Conservation (phyloP, 139 green algal species). For the Dunaliella primolecta region DNA sequence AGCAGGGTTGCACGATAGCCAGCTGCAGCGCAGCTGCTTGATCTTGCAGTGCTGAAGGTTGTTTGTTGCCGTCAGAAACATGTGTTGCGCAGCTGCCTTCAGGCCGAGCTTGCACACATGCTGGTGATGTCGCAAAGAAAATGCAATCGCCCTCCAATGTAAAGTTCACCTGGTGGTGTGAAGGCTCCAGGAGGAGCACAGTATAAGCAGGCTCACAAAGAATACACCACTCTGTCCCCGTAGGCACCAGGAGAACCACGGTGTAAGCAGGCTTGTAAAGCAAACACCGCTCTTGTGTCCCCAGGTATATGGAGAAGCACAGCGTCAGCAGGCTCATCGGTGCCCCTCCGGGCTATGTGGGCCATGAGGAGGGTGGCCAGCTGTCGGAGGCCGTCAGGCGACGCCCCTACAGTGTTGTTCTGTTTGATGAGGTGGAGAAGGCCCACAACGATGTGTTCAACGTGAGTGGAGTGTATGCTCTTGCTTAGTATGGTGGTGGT, state of each 20-base stretch:
- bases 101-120: not conserved
- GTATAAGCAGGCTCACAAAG: no score
- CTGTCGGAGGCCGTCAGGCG: constrained; percentile 90
- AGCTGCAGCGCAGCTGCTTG: no score
- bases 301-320: constrained; percentile 90
- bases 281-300: no score
- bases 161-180: no score
- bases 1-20: no score
- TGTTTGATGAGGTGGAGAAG: constrained; percentile 85
- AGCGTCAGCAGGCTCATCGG: constrained; percentile 81
- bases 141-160: no score
- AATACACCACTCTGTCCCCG: not conserved
- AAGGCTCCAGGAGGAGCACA: not conserved
- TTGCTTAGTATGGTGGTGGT: no score
- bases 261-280: not conserved
- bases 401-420: constrained; percentile 80
- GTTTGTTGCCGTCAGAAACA: no score
- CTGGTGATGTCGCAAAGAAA: no score
- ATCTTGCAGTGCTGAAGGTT: no score
- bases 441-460: constrained; percentile 80
- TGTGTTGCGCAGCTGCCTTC: no score
- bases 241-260: constrained; percentile 55
- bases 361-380: constrained; percentile 76
- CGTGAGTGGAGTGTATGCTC: no score
- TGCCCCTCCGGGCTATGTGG: constrained; percentile 82